phyloP scores from a whole-genome alignment of 2,329 filamentous ascomycete species.

The Cryphonectria parasitica region DNA sequence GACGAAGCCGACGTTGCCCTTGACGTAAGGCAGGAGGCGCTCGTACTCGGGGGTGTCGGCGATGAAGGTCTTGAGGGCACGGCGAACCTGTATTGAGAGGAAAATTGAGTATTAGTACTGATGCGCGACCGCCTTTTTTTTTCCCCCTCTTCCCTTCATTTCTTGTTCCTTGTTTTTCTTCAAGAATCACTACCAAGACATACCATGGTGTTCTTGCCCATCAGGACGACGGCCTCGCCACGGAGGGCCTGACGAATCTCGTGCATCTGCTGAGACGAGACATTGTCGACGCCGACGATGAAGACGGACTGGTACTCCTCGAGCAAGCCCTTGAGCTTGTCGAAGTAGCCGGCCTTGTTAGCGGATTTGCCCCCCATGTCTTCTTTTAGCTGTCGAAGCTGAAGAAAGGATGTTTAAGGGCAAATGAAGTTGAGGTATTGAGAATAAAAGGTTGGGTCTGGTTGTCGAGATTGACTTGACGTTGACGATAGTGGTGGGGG shows the following conservation, averaged over 20 bases:
- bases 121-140: background rate
- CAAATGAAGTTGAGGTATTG: conserved; percentile 44
- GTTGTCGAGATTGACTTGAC: conserved; percentile 32
- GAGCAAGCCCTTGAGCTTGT: conserved; percentile 97
- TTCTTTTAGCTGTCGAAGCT: conserved; percentile 68
- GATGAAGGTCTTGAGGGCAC: conserved; percentile 95
- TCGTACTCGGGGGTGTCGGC: conserved; percentile 93
- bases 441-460: conserved; percentile 9
- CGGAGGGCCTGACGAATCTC: conserved; percentile 95
- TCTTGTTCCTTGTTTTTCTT: background rate
- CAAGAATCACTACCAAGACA: conserved; percentile 33
- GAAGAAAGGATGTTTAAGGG: conserved; percentile 99
- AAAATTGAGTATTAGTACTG: background rate
- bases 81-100: conserved; percentile 70
- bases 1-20: conserved; percentile 98
- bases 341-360: conserved; percentile 97
- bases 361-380: conserved; percentile 97
- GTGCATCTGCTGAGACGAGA: conserved; percentile 99
- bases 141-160: background rate
- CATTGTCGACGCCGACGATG: conserved; percentile 98
- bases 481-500: conserved; percentile 17
- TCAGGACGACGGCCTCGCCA: conserved; percentile 90
- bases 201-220: conserved; percentile 99
- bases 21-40: conserved; percentile 93
- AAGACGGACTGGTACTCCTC: conserved; percentile 97